A percentile compares a stretch with the other conserved stretches of the same genome.
phyloP scores from a whole-genome alignment of 2,329 filamentous ascomycete genomes.

The Elsinoe fawcettii region DNA sequence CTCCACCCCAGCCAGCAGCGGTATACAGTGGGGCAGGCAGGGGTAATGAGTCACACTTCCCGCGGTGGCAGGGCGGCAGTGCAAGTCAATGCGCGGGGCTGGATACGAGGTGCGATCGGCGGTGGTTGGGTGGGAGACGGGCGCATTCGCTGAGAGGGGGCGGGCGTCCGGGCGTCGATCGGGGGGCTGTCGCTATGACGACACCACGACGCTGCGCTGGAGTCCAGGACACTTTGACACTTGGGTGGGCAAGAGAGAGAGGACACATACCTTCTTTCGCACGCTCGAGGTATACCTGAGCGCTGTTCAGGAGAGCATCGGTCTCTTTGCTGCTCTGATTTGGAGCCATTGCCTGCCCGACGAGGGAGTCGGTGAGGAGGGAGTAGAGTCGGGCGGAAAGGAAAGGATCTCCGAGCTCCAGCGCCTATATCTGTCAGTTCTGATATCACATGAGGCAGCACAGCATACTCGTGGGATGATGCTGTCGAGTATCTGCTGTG shows the following conservation, averaged over 20 bases:
- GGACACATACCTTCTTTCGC: conserved; percentile 28
- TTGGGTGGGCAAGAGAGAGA: not conserved
- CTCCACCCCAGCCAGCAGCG: not conserved
- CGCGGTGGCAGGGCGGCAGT: not conserved
- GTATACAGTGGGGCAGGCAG: not conserved
- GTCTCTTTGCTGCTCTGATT: conserved; percentile 26
- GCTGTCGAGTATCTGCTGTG: conserved; percentile 55
- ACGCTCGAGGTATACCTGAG: conserved; percentile 25
- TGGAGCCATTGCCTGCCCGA: conserved; percentile 62
- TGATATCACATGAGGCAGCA: not conserved
- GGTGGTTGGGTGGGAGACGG: not conserved
- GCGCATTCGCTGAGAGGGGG: not conserved
- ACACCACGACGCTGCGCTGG: not conserved
- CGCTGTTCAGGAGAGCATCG: conserved; percentile 22
- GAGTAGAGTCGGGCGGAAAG: conserved; percentile 61
- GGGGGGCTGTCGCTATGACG: not conserved
- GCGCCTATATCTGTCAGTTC: conserved; percentile 27
- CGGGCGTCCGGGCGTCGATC: not conserved
- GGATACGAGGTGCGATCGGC: not conserved
- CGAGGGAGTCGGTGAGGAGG: conserved; percentile 65
- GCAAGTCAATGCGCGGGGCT: not conserved
- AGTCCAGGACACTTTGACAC: not conserved
- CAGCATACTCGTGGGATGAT: conserved; percentile 60
- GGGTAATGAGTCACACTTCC: not conserved
- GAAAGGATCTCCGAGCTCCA: conserved; percentile 60